Evolutionary conservation across 208 protist species (phyloP), one percentile per base, ranked within the genome.

Genomic region (Acanthamoeba healyi): DNA sequence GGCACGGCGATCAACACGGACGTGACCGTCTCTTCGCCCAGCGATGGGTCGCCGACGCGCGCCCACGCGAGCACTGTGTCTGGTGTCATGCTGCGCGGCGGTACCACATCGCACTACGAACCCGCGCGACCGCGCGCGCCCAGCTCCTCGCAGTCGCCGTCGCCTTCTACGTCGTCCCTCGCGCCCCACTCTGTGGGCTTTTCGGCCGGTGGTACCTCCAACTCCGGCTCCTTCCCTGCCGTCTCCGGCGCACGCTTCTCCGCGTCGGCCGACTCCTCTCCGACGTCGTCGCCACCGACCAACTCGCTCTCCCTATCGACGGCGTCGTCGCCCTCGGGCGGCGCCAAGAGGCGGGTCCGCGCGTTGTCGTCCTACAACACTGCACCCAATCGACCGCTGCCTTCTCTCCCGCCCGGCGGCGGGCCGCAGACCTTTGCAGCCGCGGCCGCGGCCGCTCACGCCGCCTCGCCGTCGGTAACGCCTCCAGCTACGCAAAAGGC

Each of bases 361-460:
- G 67, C 67, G n/a, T 24, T 79, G 17, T 79, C 67, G 1, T 79
- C 67, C 22, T 79, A 79, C 67, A 79, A 79, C 22, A 79, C 67
- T 17, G 67, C 67, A 12, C 67, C 67, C 36, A 79, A 79, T 26
- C 32, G 67, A n/a, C 67, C 67, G 29, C 67, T 79, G 38, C 67
- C 67, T 15, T 79, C 67, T 29, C 26, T 70, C 61, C 61, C 61
- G 61, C n/a, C 61, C 10, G 61, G 61, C 29, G 61, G 61, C 61
- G 32, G 29, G 14, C 44, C 79, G 22, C 29, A 42, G 32, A 88
- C 79, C 19, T 88, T 88, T 36, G 44, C 79, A 19, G 79, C 51
- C 5, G 49, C 51, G 2, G 42, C 44, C 12, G 44, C 29, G 9
- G 49, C 79, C 26, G 49, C 79, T 0, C 17, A 32, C 1, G 51